Evolutionary conservation across 2,329 filamentous ascomycete species (phyloP).

Genomic region (Akanthomyces dipterigenus): DNA sequence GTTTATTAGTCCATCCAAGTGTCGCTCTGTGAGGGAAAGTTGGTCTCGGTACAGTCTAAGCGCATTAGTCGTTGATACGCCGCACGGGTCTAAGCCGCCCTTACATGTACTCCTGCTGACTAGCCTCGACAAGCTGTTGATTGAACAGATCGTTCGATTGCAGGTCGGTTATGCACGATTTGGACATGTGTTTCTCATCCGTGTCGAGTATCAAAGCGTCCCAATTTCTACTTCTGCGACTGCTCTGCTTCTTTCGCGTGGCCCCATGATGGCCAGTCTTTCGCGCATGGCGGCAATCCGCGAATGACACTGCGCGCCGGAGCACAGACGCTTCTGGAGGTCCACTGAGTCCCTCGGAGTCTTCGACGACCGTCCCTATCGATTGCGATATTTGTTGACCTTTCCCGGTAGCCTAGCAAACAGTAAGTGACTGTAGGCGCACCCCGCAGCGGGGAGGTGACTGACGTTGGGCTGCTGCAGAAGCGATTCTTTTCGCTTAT

Average conservation of each 20-base stretch:
- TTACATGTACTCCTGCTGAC: conserved; percentile 78
- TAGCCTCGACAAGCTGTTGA: conserved; percentile 67
- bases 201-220: conserved; percentile 41
- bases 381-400: conserved; percentile 45
- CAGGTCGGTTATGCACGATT: neutral
- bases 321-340: conserved; percentile 61
- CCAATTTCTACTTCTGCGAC: conserved; percentile 37
- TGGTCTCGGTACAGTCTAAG: conserved; percentile 71
- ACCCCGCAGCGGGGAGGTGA: conserved; percentile 15
- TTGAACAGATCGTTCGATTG: conserved; percentile 38
- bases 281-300: conserved; percentile 64
- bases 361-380: conserved; percentile 53
- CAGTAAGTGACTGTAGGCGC: conserved; percentile 16
- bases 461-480: conserved; percentile 59
- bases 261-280: conserved; percentile 32
- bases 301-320: conserved; percentile 66
- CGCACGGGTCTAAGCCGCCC: conserved; percentile 21
- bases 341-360: conserved; percentile 44
- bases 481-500: conserved; percentile 62
- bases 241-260: conserved; percentile 24
- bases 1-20: conserved; percentile 70
- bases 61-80: conserved; percentile 16
- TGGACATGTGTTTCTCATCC: neutral
- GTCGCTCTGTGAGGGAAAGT: conserved; percentile 69
- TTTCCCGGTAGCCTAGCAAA: conserved; percentile 46